Base-by-base conservation (phyloP, 768 basidiomycete species). In the Agrocybe chaxingu region DNA sequence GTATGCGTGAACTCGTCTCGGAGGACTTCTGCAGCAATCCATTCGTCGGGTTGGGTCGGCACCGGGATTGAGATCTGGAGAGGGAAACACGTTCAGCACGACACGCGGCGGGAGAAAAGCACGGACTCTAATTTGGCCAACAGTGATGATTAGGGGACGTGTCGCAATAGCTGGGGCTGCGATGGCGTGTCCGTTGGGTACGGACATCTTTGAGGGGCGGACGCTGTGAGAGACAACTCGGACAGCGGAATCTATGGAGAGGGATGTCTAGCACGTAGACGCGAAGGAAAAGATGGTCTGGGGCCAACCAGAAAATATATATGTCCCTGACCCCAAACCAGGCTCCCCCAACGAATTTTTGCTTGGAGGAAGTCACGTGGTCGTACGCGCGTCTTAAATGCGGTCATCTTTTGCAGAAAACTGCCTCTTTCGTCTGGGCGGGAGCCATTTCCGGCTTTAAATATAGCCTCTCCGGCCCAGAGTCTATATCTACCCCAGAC, bases 1-100 rank as follows among this genome's bases (percentile, higher is more conserved):
- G 77, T 67, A 67, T 91, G 81, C 49, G 77, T 70, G 66, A 96
- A 98, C 52, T 94, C 90, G 62, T 97, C 93, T 62, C 89, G 78
- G 50, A 96, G 81, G 62, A 94, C 84, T 72, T 96, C 93, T 45
- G 94, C 93, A 47, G 84, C 80, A 63, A 93, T 91, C 94, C 95
- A 97, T 69, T 92, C 83, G 68, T 93, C 84, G 57, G 75, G 56
- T 35, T 74, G 71, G n/a, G 89, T 84, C 41, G 92, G 85, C 51
- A 97, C 89, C 41, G 91, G 92, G 67, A 98, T 84, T 55, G 89
- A 86, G 54, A 96, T 68, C 91, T 93, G 56, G 10, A 47, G 9
- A 38, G 53, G 38, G 13, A 9, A 50, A 40, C 24, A 57, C 43
- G 38, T 32, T 50, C 50, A 33, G 34, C 42, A 50, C 41, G 29